Conservation (phyloP, 2,329 filamentous ascomycete species). For the Helminthosporium solani region DNA sequence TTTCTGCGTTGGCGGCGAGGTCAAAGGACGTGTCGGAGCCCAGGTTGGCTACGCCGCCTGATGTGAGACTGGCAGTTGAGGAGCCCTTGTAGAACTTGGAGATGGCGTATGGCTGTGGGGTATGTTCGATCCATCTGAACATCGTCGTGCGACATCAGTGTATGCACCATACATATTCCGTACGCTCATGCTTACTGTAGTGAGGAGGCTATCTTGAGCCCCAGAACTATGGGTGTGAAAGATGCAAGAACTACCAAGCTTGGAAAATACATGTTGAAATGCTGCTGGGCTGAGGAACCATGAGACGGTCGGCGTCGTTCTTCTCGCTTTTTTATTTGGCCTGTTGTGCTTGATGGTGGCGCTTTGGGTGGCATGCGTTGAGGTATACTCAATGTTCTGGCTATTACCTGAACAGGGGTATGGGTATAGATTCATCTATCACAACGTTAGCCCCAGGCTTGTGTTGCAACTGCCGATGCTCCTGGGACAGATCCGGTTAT, state of each 20-base stretch:
- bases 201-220: conserved; percentile 20
- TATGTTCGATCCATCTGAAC: conserved; percentile 32
- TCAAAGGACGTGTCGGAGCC: conserved; percentile 20
- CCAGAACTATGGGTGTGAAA: not conserved
- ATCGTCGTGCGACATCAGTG: too few species aligned
- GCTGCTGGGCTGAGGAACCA: not conserved
- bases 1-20: conserved; percentile 32
- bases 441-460: not conserved
- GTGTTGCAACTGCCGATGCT: conserved; percentile 4
- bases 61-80: conserved; percentile 9
- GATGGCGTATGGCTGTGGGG: conserved; percentile 28
- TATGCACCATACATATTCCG: too few species aligned
- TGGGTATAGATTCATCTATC: conserved; percentile 4
- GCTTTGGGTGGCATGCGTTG: not conserved
- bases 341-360: not conserved
- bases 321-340: not conserved
- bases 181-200: too few species aligned
- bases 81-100: conserved; percentile 24
- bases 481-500: conserved; percentile 1
- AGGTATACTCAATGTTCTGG: not conserved
- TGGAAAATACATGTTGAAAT: conserved; percentile 3
- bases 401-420: conserved; percentile 1
- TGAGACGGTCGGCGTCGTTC: not conserved
- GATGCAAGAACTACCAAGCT: not conserved
- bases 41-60: conserved; percentile 25